Evolutionary conservation across 495 filamentous ascomycete species (phyloP).

Genomic region (Endocarpon pusillum): DNA sequence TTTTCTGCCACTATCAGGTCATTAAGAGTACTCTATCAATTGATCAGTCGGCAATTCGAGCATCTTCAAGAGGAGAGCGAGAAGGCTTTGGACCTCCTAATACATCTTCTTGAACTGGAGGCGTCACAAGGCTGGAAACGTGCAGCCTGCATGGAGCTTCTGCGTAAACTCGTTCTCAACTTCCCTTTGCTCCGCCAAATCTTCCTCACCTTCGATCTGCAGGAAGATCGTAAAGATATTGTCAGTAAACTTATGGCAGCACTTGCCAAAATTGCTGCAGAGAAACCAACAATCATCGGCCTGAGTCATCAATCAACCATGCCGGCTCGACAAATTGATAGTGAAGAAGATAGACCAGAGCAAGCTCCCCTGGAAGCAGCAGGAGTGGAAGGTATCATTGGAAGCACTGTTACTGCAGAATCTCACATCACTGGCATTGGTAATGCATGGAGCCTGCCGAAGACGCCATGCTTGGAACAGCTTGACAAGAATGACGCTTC

Average conservation of each 20-base stretch:
- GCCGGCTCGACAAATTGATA: slow-evolving; percentile 33
- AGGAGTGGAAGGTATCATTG: slow-evolving; percentile 75
- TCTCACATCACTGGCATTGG: slow-evolving; percentile 59
- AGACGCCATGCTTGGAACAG: slow-evolving; percentile 81
- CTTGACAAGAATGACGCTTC: slow-evolving; percentile 85
- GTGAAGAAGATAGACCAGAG: slow-evolving; percentile 50
- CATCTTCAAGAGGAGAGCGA: slow-evolving; percentile 67
- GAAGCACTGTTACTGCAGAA: slow-evolving; percentile 50
- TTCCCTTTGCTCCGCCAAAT: slow-evolving; percentile 60
- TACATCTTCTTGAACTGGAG: slow-evolving; percentile 77
- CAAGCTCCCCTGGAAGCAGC: slow-evolving; percentile 76
- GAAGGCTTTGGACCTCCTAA: slow-evolving; percentile 67
- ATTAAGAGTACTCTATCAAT: slow-evolving; percentile 60
- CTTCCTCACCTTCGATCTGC: slow-evolving; percentile 60
- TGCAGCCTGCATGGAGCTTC: slow-evolving; percentile 77
- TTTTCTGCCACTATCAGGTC: slow-evolving; percentile 76
- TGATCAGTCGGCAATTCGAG: slow-evolving; percentile 59
- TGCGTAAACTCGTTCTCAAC: slow-evolving; percentile 69
- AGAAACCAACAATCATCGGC: slow-evolving; percentile 76
- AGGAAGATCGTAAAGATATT: slow-evolving; percentile 55
- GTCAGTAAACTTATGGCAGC: slow-evolving; percentile 64
- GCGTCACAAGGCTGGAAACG: slow-evolving; percentile 63
- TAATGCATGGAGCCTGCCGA: slow-evolving; percentile 72
- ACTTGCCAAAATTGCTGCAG: slow-evolving; percentile 75
- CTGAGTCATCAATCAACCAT: slow-evolving; percentile 72